A percentile compares a stretch with the other conserved stretches of the same genome.
phyloP scores from a whole-genome alignment of 495 filamentous ascomycete species.

The Podospora pseudopauciseta region DNA sequence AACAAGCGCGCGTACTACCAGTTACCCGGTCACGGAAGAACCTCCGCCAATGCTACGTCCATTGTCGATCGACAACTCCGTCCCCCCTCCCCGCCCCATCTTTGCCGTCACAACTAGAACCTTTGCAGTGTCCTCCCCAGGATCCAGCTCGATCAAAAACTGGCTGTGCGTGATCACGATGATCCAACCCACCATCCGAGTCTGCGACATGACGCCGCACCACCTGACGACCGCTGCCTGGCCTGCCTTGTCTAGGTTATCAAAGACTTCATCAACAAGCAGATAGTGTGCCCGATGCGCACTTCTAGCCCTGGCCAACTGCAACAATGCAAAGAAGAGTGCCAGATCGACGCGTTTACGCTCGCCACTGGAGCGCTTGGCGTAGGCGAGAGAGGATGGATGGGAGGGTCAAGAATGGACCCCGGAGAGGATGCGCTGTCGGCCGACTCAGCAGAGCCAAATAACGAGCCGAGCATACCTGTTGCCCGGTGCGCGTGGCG shows the following conservation, averaged over 20 bases:
- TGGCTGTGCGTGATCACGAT: slow-evolving; percentile 6
- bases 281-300: slow-evolving; percentile 33
- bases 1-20: background rate
- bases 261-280: slow-evolving; percentile 36
- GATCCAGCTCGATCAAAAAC: background rate
- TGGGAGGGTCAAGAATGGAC: slow-evolving; percentile 3
- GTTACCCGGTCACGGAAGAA: background rate
- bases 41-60: background rate
- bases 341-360: slow-evolving; percentile 37
- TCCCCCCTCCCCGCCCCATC: background rate
- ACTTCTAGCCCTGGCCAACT: slow-evolving; percentile 27
- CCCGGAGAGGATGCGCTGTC: background rate
- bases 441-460: background rate
- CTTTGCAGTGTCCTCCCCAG: background rate
- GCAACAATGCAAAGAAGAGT: slow-evolving; percentile 34
- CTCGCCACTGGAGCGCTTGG: slow-evolving; percentile 35
- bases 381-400: slow-evolving; percentile 25
- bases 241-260: slow-evolving; percentile 25
- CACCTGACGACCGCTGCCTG: slow-evolving; percentile 2
- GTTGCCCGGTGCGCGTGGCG: slow-evolving; percentile 26
- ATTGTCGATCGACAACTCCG: background rate
- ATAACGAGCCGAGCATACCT: slow-evolving; percentile 25
- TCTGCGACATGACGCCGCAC: slow-evolving; percentile 7
- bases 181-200: background rate
- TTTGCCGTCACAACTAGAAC: background rate